Base-by-base conservation (phyloP, 169 alveolate genomes). In the Eimeria maxima region DNA sequence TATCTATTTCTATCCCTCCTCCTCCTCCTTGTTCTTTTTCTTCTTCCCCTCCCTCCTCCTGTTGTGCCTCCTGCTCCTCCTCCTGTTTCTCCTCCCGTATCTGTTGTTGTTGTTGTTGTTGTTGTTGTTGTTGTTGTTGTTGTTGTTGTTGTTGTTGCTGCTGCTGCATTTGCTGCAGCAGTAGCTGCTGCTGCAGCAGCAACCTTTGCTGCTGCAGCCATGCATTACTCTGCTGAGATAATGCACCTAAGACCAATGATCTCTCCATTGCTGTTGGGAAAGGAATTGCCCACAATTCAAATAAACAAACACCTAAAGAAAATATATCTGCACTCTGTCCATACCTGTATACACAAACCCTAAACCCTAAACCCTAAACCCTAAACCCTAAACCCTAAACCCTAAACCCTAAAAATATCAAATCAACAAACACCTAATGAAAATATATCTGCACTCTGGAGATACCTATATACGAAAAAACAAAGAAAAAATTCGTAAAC, bases 181-280 rank as follows among this genome's bases (percentile, higher is more conserved):
- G 63, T 16, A 44, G 53, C 93, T 84, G 93, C 60, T 65, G 69
- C 88, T 69, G 95, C 33, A 11, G 89, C 88, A 38, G 95, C 38
- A 22, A 20, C 20, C 88, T 63, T 2, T 22, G 89, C 69, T 24
- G 44, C 89, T 45, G 94, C 71, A 69, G 84, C 74, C 53, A 55
- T 33, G 47, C 60, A 13, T 47, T 78, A 42, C 73, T 55, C n/a
- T 42, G 38, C 55, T 27, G 65, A n/a, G 87, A 45, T 38, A 69
- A 33, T 42, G 55, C 71, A 73, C 95, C 95, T 11, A 89, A 57
- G 7, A 65, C 95, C 4, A 78, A n/a, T 10, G 94, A 69, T 16
- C 94, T 53, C 47, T 88, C 94, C 94, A 88, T 88, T 45, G 57
- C 67, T 16, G 94, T 88, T 13, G 94, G 27, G 65, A 88, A 88